Conservation (phyloP, 1,139 yeast genomes). For the Nakaseomyces delphensis region DNA sequence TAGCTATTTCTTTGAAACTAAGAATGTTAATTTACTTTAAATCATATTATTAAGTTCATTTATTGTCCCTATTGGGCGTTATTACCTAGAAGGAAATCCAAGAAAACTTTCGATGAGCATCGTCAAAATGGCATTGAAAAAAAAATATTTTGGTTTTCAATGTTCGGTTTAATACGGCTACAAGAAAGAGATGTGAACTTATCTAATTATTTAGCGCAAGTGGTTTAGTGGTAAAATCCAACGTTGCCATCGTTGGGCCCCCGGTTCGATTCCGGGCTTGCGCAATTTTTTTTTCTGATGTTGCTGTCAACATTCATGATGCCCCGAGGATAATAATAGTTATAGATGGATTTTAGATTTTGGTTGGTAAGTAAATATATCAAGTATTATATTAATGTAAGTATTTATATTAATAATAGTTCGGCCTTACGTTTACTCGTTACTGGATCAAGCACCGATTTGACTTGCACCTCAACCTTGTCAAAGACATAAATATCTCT, state of each 20-base stretch:
- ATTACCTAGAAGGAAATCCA: no score
- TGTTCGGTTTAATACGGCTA: neutral
- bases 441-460: constrained; percentile 71
- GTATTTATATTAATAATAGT: constrained; percentile 41
- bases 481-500: constrained; percentile 70
- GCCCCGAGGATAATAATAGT: no score
- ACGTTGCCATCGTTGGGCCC: constrained; percentile 12
- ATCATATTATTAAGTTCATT: neutral
- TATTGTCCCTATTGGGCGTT: neutral
- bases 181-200: no score
- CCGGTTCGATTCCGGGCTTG: constrained; percentile 12
- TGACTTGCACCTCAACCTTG: constrained; percentile 72
- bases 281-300: constrained; percentile 7
- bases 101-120: neutral
- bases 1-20: no score
- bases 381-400: no score
- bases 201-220: constrained; percentile 8
- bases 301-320: no score
- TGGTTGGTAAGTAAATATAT: no score
- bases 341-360: no score
- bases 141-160: neutral
- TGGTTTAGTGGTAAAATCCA: constrained; percentile 12
- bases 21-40: no score
- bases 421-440: constrained; percentile 94
- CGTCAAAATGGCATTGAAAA: neutral